Evolutionary conservation across 1,284 basidiomycete genomes (phyloP).

Genomic region (Cystobasidium sp.): DNA sequence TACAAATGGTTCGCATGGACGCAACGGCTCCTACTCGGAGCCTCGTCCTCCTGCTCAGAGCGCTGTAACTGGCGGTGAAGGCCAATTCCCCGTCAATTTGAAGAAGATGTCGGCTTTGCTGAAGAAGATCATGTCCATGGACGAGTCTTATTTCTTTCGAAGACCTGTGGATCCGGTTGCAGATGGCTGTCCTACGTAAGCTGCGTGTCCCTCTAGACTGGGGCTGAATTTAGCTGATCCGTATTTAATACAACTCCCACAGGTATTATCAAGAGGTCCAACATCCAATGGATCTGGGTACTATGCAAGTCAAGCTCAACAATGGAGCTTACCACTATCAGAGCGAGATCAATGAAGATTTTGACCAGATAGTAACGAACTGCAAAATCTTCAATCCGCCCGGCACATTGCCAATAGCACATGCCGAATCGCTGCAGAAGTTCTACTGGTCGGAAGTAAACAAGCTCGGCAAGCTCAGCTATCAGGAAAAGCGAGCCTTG

Average conservation of each 20-base stretch:
- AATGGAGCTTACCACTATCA: slow-evolving; percentile 72
- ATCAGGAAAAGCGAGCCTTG: slow-evolving; percentile 79
- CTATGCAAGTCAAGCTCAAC: slow-evolving; percentile 74
- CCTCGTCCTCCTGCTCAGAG: slow-evolving; percentile 21
- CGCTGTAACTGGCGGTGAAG: background rate
- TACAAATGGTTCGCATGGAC: slow-evolving; percentile 4
- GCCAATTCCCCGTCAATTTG: slow-evolving; percentile 23
- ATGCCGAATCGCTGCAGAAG: slow-evolving; percentile 74
- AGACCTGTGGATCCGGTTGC: slow-evolving; percentile 81
- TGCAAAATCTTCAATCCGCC: slow-evolving; percentile 78
- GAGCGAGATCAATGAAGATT: slow-evolving; percentile 79
- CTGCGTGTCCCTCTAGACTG: slow-evolving; percentile 44
- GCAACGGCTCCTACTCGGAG: background rate
- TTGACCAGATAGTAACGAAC: slow-evolving; percentile 84
- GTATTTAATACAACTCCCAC: slow-evolving; percentile 7
- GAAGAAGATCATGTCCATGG: slow-evolving; percentile 67
- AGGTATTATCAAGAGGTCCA: slow-evolving; percentile 93
- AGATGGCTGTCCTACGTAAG: slow-evolving; percentile 85
- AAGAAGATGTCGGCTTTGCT: slow-evolving; percentile 75
- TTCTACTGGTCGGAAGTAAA: slow-evolving; percentile 83
- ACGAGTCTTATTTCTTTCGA: slow-evolving; percentile 76
- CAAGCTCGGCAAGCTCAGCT: slow-evolving; percentile 73
- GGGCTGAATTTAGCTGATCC: slow-evolving; percentile 13
- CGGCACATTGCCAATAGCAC: slow-evolving; percentile 72
- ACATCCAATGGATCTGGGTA: slow-evolving; percentile 90